Percentiles rank a stretch among this genome's conserved stretches.
These are phyloP conservation scores for Epicoccum nigrum DNA, from an alignment of 2,329 filamentous ascomycete genomes.

Conservation along the genomic window DNA sequence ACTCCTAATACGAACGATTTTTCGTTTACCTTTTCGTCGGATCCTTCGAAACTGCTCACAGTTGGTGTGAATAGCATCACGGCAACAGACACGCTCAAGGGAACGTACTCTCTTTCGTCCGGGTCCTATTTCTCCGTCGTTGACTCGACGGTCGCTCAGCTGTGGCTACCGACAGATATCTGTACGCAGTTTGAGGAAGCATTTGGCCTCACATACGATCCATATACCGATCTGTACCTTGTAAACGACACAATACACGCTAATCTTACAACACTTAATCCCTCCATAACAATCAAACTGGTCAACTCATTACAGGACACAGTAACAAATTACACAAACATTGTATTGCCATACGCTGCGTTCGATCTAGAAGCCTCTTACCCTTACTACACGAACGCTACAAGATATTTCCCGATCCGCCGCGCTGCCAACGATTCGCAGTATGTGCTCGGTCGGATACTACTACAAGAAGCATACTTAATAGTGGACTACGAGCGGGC, in stretches of 20 bases:
- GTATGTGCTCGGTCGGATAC: slow-evolving; percentile 68
- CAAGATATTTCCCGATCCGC: slow-evolving; percentile 70
- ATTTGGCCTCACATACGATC: slow-evolving; percentile 50
- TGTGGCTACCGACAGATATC: slow-evolving; percentile 50
- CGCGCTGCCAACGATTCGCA: slow-evolving; percentile 61
- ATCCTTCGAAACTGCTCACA: slow-evolving; percentile 40
- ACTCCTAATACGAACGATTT: slow-evolving; percentile 35
- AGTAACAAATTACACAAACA: slow-evolving; percentile 48
- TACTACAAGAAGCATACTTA: slow-evolving; percentile 69
- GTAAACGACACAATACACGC: slow-evolving; percentile 48
- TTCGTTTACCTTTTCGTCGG: slow-evolving; percentile 41
- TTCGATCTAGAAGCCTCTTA: slow-evolving; percentile 57
- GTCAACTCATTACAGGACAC: slow-evolving; percentile 39
- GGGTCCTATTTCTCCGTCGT: slow-evolving; percentile 45
- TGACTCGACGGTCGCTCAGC: slow-evolving; percentile 50
- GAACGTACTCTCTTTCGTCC: slow-evolving; percentile 43
- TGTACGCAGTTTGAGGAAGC: slow-evolving; percentile 49
- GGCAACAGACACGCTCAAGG: slow-evolving; percentile 40
- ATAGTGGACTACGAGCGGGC: slow-evolving; percentile 55
- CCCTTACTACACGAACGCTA: slow-evolving; percentile 65
- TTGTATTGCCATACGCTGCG: slow-evolving; percentile 55
- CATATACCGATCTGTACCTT: slow-evolving; percentile 45
- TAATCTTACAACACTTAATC: slow-evolving; percentile 37
- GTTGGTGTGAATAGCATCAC: slow-evolving; percentile 43
- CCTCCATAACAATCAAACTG: slow-evolving; percentile 48